Evolutionary conservation across 2,329 filamentous ascomycete genomes (phyloP), one percentile per base, ranked within the genome.

Genomic region (Verticillium alfalfae): DNA sequence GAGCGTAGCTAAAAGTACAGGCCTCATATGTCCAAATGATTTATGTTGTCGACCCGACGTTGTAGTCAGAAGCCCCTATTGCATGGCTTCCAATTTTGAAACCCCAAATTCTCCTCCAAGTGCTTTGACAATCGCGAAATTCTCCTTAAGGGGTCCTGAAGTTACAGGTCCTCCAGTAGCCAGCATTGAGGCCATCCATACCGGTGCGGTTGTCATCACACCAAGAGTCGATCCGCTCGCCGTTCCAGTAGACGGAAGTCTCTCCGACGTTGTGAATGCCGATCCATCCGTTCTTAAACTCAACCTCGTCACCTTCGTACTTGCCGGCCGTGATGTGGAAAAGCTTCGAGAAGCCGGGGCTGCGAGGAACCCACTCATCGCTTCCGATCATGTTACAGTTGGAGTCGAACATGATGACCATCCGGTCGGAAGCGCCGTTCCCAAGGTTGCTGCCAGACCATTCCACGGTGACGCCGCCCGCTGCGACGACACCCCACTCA

Each of bases 141-240:
- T 1, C 36, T 37, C 36, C 36, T 45, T 45, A 45, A n/a, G 39
- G 39, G 39, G 39, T 45, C 39, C n/a, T 16, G 39, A 58, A 64
- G 59, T 69, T 70, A 63, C 71, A 71, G 6, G 18, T 31, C 9
- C 22, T 26, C 52, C 52, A 55, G 52, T 55, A 55, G 6, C 52
- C 52, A 31, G 31, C 31, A 18, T 55, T 55, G 52, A 55, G 22
- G 9, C 52, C 52, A 16, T 55, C 52, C 52, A 55, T 55, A 4
- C 52, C 52, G 22, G 52, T 31, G 18, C 31, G 12, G 10, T 55
- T 34, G 18, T 34, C 52, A 5, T 34, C 52, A 7, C 52, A 55
- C 22, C 22, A 55, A 45, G 39, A n/a, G 2, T 45, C 39, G 7
- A 45, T 45, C 16, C n/a, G 15, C 6, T 45, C 39, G 39, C 39